These are phyloP conservation scores for Gymnopus androsaceus DNA, from an alignment of 1,284 basidiomycete species.

Conservation along the genomic window DNA sequence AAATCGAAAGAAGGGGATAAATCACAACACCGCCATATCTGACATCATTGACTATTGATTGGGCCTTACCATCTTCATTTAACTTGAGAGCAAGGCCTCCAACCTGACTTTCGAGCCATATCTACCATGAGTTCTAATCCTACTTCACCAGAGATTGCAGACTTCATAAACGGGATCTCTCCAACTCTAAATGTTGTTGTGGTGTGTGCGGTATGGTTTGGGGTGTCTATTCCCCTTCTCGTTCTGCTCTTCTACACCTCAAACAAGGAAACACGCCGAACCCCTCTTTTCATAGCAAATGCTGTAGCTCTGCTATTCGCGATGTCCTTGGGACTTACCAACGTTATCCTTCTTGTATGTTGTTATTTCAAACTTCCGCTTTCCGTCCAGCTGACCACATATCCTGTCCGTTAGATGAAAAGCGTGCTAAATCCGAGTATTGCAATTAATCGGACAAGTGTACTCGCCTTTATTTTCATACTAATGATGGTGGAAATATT, in stretches of 20 bases:
- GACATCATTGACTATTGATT: too few species aligned
- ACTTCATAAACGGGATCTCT: neutral
- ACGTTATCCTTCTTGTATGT: neutral
- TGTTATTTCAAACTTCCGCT: neutral
- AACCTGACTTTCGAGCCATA: too few species aligned
- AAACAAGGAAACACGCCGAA: neutral
- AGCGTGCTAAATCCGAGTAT: neutral
- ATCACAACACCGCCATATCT: too few species aligned
- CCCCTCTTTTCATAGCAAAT: neutral
- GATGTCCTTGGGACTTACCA: neutral
- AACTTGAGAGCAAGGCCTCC: too few species aligned
- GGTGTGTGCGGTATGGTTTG: constrained; percentile 1
- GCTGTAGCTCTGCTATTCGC: neutral
- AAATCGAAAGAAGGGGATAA: too few species aligned
- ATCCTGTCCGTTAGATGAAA: neutral
- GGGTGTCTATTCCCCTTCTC: neutral
- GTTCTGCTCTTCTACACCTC: neutral
- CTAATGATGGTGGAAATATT: neutral
- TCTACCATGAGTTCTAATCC: too few species aligned
- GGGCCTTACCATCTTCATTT: too few species aligned
- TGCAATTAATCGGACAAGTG: neutral
- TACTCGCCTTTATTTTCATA: neutral
- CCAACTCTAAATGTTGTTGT: neutral
- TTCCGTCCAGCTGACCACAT: too few species aligned
- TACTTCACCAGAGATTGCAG: neutral